Conservation (phyloP, 129 eudicot species). For the Glebionis coronaria region DNA sequence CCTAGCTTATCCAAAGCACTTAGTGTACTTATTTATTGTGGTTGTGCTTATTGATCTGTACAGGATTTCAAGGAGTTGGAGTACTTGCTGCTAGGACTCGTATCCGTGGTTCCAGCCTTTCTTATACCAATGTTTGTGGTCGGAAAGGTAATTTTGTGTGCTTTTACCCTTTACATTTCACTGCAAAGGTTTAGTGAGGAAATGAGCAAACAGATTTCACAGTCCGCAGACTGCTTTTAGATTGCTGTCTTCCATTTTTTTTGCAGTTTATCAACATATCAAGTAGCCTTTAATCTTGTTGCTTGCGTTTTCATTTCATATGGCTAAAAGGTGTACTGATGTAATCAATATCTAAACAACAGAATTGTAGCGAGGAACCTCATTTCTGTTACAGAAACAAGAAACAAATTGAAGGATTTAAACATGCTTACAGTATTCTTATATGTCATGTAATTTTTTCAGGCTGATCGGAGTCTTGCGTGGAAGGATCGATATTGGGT, state of each 20-base stretch:
- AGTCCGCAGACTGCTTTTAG: too few species aligned
- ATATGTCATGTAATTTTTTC: slow-evolving; percentile 27
- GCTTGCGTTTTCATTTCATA: background rate
- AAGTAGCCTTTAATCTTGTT: background rate
- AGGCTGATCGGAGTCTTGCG: slow-evolving; percentile 62
- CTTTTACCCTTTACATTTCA: background rate
- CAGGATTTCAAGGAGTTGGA: slow-evolving; percentile 92
- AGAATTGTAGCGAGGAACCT: background rate
- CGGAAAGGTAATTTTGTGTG: slow-evolving; percentile 58
- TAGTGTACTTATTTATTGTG: background rate
- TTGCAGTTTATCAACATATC: too few species aligned
- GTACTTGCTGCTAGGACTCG: slow-evolving; percentile 71
- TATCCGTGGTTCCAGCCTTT: slow-evolving; percentile 84
- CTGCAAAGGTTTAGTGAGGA: background rate
- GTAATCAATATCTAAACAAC: background rate
- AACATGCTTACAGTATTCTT: background rate
- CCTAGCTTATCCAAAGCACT: background rate
- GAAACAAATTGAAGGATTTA: background rate
- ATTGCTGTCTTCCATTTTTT: too few species aligned
- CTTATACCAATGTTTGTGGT: slow-evolving; percentile 61
- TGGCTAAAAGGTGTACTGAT: background rate
- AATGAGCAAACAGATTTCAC: background rate
- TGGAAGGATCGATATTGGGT: slow-evolving; percentile 97
- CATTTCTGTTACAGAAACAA: background rate
- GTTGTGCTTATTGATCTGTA: slow-evolving; percentile 1